Evolutionary conservation across 768 basidiomycete genomes (phyloP).

Genomic region (Lactifluus piperatus): DNA sequence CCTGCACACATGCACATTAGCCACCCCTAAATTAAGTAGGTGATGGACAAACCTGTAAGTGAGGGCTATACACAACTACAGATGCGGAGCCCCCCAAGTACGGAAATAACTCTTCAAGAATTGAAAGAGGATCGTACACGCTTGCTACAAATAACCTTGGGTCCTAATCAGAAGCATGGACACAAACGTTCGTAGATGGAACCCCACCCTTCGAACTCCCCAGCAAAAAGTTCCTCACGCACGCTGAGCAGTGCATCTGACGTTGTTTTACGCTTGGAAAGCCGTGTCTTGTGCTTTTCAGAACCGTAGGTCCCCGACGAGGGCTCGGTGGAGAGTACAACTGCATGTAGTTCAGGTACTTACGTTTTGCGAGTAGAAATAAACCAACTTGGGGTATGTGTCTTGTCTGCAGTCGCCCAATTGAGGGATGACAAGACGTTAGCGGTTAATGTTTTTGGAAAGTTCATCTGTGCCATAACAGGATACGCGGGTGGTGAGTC

Average conservation of each 20-base stretch:
- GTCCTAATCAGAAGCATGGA: neutral
- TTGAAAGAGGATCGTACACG: constrained; percentile 77
- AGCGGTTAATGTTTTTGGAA: constrained; percentile 44
- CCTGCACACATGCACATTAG: constrained; percentile 30
- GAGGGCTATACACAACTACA: constrained; percentile 80
- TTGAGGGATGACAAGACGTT: constrained; percentile 63
- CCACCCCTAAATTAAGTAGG: neutral
- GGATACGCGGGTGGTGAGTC: constrained; percentile 93
- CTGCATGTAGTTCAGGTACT: constrained; percentile 28
- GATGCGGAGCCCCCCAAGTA: constrained; percentile 81
- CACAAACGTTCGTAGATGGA: neutral
- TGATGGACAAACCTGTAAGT: constrained; percentile 49
- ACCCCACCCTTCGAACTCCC: constrained; percentile 81
- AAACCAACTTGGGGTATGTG: constrained; percentile 52
- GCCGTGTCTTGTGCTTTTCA: constrained; percentile 59
- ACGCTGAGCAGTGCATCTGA: constrained; percentile 50
- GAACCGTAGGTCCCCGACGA: constrained; percentile 52
- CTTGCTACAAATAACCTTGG: constrained; percentile 69
- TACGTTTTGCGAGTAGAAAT: neutral
- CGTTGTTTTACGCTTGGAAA: constrained; percentile 72
- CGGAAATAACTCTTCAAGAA: constrained; percentile 62
- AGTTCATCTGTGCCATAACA: constrained; percentile 80
- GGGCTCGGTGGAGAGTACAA: constrained; percentile 51
- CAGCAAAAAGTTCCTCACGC: constrained; percentile 74
- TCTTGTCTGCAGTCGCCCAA: constrained; percentile 83